Evolutionary conservation across 768 basidiomycete genomes (phyloP), one percentile per base, ranked within the genome.

Genomic region (Terana coerulea): DNA sequence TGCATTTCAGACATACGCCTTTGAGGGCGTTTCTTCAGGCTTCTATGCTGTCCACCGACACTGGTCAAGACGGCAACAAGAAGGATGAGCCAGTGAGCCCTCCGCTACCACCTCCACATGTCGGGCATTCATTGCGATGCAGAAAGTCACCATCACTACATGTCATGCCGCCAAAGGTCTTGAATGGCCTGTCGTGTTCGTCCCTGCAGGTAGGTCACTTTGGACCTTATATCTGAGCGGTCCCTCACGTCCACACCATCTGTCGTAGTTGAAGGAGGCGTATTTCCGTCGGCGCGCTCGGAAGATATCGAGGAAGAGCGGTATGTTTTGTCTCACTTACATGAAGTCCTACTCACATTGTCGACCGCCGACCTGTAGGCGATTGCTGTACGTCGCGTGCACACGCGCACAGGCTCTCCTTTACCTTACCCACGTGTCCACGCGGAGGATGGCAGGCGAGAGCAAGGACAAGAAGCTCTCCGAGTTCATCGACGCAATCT

Each of bases 151-250:
- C 1, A 81, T 94, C 37, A 77, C 86, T 1, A 95, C 92, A 0
- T 91, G 91, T 49, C 92, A 95, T 69, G 81, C 90, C 29, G 91
- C 91, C 0, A 95, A 95, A 65, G 91, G 92, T 0, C 71, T 94
- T 7, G 92, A 95, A 66, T 95, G 91, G 91, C 91, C 92, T 1
- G 86, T 93, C 1, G 90, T 94, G 0, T 84, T 94, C 55, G 72
- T 90, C 17, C 86, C 87, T 21, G 80, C 84, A 12, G 82, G 85
- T 85, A 61, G 54, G 64, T 47, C n/a, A n/a, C 3, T 31, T 48
- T 7, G 9, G 11, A 17, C 29, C 9, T 35, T 28, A 15, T 22
- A 22, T 4, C 17, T 47, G 28, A 17, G 11, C 19, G 26, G 25
- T 17, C 14, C 21, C 17, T 40, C 15, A 45, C 33, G 59, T 47